phyloP scores from a whole-genome alignment of 169 alveolate genomes.

The Theileria parva region DNA sequence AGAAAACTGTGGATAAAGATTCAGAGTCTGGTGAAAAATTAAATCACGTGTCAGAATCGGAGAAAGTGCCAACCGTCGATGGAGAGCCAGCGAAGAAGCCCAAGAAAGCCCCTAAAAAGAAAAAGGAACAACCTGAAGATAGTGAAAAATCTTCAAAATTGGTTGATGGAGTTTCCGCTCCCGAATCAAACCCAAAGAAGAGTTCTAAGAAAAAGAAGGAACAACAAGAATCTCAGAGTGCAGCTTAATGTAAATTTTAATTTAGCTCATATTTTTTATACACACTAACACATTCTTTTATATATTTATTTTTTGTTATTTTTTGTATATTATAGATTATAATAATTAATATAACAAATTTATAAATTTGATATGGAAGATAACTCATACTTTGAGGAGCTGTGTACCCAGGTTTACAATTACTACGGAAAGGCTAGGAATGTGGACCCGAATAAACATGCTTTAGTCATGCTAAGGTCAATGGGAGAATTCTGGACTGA shows the following conservation, averaged over 20 bases:
- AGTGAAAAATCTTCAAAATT: slow-evolving; percentile 32
- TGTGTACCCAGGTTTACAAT: slow-evolving; percentile 39
- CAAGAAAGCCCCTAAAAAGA: slow-evolving; percentile 22
- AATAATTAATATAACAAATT: background rate
- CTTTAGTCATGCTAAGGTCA: slow-evolving; percentile 48
- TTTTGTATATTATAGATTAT: slow-evolving; percentile 12
- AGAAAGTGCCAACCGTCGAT: slow-evolving; percentile 10
- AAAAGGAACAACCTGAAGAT: slow-evolving; percentile 11
- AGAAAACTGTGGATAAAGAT: slow-evolving; percentile 46
- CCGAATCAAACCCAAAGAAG: background rate
- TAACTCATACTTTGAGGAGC: slow-evolving; percentile 15
- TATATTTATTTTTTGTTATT: slow-evolving; percentile 2
- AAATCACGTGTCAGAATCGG: slow-evolving; percentile 18
- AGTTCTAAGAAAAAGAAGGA: slow-evolving; percentile 15
- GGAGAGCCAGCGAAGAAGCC: slow-evolving; percentile 48
- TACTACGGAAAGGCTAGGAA: slow-evolving; percentile 38
- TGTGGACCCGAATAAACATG: slow-evolving; percentile 19
- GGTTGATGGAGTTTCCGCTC: slow-evolving; percentile 34
- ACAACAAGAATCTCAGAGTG: background rate
- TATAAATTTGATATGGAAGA: slow-evolving; percentile 13
- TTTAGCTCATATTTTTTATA: slow-evolving; percentile 15
- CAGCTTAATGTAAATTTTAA: slow-evolving; percentile 9
- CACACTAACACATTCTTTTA: slow-evolving; percentile 16
- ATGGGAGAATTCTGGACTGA: slow-evolving; percentile 55
- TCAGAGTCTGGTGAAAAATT: slow-evolving; percentile 18